Evolutionary conservation across 163 green algal genomes (phyloP), one percentile per base, ranked within the genome.

Genomic region (Scenedesmus sp.): DNA sequence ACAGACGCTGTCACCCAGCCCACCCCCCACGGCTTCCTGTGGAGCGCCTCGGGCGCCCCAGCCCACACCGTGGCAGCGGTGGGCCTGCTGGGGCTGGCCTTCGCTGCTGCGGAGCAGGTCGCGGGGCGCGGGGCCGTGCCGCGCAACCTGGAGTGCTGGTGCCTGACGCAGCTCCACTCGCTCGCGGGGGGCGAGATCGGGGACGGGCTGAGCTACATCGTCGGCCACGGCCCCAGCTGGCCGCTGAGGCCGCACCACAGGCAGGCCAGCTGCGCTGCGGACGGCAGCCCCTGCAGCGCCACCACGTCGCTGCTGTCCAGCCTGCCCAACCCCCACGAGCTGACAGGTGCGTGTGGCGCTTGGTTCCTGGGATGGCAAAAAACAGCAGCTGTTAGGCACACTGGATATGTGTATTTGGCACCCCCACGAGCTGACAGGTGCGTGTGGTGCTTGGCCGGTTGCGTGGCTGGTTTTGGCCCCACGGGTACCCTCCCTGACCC

Each of bases 201-300:
- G 18, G 40, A 85, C 24, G 42, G 42, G 6, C 22, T 3, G 18
- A 85, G 79, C 43, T 85, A 85, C 26, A 49, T 85, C 40, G 24
- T 85, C 12, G 79, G 79, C 5, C 3, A 40, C 42, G 79, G 79
- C 13, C 79, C 79, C 3, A 24, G 18, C 24, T 85, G 79, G 79
- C 43, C 79, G 4, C 22, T 65, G 40, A 4, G 79, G 79, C 79
- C 79, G 0, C 26, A 61, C 16, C 79, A 85, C 37, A 42, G 79
- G 79, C 79, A 85, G 26, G 79, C 79, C 12, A 85, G 79, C 79
- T 85, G 79, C 43, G 43, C 79, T 81, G 30, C 30, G 10, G 68
- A 43, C 30, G 35, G 37, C 40, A 83, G 76, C 37, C 33, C 33
- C 7, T 83, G 76, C 35, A 83, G 16, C 35, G 22, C 20, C 16